Conservation (phyloP, 805 yeast species). For the Isabelozyma gotoi region DNA sequence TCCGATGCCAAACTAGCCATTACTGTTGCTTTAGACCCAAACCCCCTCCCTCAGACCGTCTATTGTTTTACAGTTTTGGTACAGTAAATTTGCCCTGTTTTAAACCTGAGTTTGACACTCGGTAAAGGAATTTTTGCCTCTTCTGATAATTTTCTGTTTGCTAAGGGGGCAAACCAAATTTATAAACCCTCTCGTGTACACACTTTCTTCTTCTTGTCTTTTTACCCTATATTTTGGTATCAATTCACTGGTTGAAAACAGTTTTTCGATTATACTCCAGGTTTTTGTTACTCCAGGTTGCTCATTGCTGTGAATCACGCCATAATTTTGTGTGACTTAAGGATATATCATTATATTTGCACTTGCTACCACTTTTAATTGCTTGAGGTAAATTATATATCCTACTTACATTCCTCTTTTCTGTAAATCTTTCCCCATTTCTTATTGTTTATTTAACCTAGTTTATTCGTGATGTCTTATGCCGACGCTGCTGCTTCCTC, state of each 20-base stretch:
- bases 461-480: slow-evolving; percentile 14
- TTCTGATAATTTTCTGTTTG: neutral
- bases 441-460: too few species aligned
- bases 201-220: neutral
- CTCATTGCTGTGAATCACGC: neutral
- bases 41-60: too few species aligned
- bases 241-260: too few species aligned
- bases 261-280: too few species aligned
- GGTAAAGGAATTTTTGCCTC: neutral
- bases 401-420: neutral
- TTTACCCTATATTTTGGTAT: too few species aligned
- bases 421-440: neutral
- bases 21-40: too few species aligned
- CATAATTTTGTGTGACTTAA: neutral
- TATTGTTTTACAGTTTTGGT: neutral
- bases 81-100: neutral
- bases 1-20: too few species aligned
- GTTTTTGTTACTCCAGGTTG: neutral
- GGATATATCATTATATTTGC: neutral
- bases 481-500: slow-evolving; percentile 44
- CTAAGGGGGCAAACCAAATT: neutral
- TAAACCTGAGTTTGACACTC: neutral
- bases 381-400: neutral
- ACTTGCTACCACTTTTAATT: neutral
- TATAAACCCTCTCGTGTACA: too few species aligned